Conservation (phyloP, 495 filamentous ascomycete genomes). For the Geopyxis carbonaria region DNA sequence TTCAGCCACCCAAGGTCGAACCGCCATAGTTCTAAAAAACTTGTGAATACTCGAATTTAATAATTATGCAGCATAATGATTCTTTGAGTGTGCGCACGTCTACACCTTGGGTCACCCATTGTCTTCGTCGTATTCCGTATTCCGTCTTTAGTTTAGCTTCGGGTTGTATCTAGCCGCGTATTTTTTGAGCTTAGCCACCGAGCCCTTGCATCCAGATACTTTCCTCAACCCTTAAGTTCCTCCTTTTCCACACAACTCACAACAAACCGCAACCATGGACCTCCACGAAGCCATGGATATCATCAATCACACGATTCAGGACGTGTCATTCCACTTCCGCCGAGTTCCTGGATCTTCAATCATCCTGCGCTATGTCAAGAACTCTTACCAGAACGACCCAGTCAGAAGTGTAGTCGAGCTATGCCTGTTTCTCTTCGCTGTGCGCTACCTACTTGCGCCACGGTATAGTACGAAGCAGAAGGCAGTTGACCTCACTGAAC, state of each 20-base stretch:
- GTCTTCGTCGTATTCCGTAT: too few species aligned
- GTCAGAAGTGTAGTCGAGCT: conserved; percentile 85
- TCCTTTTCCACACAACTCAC: conserved; percentile 1
- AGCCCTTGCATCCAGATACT: too few species aligned
- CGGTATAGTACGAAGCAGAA: conserved; percentile 81
- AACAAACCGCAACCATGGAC: conserved; percentile 40
- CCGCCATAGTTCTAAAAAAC: too few species aligned
- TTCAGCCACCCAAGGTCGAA: too few species aligned
- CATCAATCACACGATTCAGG: conserved; percentile 45
- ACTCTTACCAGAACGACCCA: conserved; percentile 94
- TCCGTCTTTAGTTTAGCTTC: too few species aligned
- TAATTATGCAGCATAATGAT: too few species aligned
- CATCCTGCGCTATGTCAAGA: conserved; percentile 82
- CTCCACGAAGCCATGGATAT: conserved; percentile 60
- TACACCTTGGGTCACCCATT: too few species aligned
- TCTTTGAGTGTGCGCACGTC: too few species aligned
- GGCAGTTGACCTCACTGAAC: conserved; percentile 73
- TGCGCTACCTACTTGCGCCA: conserved; percentile 80
- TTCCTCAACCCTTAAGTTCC: too few species aligned
- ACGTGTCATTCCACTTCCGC: conserved; percentile 58
- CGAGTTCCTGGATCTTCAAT: conserved; percentile 86
- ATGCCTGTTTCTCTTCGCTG: conserved; percentile 85
- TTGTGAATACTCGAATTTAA: too few species aligned
- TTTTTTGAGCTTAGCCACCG: too few species aligned
- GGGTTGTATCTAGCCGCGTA: too few species aligned